These are phyloP conservation scores for Dacryopinax spathularia DNA, from an alignment of 768 basidiomycete species.

Conservation along the genomic window DNA sequence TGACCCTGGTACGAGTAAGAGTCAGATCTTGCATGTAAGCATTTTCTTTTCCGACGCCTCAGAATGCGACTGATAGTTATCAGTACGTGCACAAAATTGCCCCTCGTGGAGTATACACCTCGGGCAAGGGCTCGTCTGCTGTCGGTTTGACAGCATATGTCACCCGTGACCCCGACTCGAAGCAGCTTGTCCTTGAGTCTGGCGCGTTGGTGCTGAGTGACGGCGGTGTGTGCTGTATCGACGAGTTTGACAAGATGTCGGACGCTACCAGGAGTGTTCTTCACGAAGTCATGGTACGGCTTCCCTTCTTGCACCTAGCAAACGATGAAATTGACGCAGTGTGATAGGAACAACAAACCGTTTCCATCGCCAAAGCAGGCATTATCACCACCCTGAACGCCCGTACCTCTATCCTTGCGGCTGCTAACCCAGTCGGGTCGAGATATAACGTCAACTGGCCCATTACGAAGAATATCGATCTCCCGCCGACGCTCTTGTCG, in stretches of 20 bases:
- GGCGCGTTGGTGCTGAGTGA: slow-evolving; percentile 90
- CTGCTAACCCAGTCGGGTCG: slow-evolving; percentile 92
- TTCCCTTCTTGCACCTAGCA: not conserved
- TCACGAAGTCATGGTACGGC: slow-evolving; percentile 43
- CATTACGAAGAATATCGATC: slow-evolving; percentile 89
- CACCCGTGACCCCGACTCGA: slow-evolving; percentile 93
- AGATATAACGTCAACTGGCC: slow-evolving; percentile 87
- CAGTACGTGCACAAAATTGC: slow-evolving; percentile 99
- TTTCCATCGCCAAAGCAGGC: slow-evolving; percentile 39
- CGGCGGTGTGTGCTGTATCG: slow-evolving; percentile 95
- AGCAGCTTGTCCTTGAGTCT: slow-evolving; percentile 93
- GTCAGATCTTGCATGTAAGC: slow-evolving; percentile 78
- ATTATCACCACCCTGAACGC: slow-evolving; percentile 40
- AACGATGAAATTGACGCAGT: not conserved
- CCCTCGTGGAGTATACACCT: slow-evolving; percentile 92
- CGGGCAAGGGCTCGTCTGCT: slow-evolving; percentile 95
- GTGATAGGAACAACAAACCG: slow-evolving; percentile 44
- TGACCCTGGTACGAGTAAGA: slow-evolving; percentile 94
- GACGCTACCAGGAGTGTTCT: slow-evolving; percentile 34
- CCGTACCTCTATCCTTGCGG: slow-evolving; percentile 54
- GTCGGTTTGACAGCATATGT: slow-evolving; percentile 98
- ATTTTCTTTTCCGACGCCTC: not conserved
- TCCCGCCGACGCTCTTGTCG: slow-evolving; percentile 94
- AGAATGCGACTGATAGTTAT: slow-evolving; percentile 3
- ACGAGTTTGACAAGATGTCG: slow-evolving; percentile 64